phyloP scores from a whole-genome alignment of 192 early-diverging fungal species.

The Linnemannia schmuckeri region DNA sequence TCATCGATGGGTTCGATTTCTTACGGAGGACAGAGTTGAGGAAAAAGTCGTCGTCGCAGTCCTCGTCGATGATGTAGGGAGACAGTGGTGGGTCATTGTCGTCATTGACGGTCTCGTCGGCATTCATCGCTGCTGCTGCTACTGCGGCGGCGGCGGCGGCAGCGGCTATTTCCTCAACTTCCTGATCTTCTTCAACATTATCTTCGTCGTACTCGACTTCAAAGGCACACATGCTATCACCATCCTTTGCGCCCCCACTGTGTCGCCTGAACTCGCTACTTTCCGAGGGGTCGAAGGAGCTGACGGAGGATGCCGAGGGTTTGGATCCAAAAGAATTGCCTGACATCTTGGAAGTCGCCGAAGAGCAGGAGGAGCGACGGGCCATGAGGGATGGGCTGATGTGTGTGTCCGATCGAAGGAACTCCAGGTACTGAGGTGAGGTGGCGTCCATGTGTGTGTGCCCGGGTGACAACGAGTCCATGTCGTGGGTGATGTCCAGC shows the following conservation, averaged over 20 bases:
- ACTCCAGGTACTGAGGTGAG: slow-evolving; percentile 13
- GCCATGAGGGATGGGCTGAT: background rate
- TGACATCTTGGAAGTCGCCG: slow-evolving; percentile 17
- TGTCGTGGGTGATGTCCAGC: background rate
- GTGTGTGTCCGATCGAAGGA: slow-evolving; percentile 7
- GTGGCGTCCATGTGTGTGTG: background rate
- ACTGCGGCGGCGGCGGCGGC: background rate
- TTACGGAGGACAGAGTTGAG: slow-evolving; percentile 50
- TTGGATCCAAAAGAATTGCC: slow-evolving; percentile 16
- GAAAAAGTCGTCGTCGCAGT: slow-evolving; percentile 48
- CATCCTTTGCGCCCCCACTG: background rate
- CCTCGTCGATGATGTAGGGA: slow-evolving; percentile 50
- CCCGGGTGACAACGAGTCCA: background rate
- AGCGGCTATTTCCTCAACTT: background rate
- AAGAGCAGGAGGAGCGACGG: slow-evolving; percentile 25
- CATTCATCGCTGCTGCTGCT: background rate
- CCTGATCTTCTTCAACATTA: slow-evolving; percentile 5
- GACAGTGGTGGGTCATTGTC: slow-evolving; percentile 20
- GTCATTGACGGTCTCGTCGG: background rate
- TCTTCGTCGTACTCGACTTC: slow-evolving; percentile 19
- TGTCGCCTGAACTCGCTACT: background rate
- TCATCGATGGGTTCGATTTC: background rate
- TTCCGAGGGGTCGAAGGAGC: slow-evolving; percentile 3
- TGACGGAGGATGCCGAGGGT: slow-evolving; percentile 9
- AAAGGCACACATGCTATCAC: background rate